Percentiles rank a stretch among this genome's conserved stretches.
Conservation (phyloP, 1,139 yeast genomes). For the Kurtzmaniella quercitrusa region DNA sequence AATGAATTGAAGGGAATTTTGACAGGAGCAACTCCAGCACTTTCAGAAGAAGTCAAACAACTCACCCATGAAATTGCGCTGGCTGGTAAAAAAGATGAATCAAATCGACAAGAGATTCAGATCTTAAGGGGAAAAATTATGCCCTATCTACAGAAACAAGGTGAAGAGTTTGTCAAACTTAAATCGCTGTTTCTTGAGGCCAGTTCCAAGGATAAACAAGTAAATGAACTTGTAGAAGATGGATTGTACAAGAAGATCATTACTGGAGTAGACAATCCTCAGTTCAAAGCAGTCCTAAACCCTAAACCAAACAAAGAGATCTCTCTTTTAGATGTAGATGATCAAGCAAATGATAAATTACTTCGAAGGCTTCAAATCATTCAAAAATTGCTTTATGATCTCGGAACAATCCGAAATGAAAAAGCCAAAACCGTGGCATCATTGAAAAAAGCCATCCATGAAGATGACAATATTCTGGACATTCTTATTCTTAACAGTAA, state of each 20-base stretch:
- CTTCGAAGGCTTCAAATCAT: background rate
- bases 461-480: slow-evolving; percentile 76
- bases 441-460: slow-evolving; percentile 66
- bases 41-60: slow-evolving; percentile 15
- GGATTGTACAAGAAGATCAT: slow-evolving; percentile 26
- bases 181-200: slow-evolving; percentile 70
- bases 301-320: slow-evolving; percentile 9
- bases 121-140: slow-evolving; percentile 38
- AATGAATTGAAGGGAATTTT: slow-evolving; percentile 46
- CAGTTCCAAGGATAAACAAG: slow-evolving; percentile 57
- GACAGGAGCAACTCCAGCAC: slow-evolving; percentile 5
- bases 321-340: slow-evolving; percentile 58
- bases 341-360: slow-evolving; percentile 11
- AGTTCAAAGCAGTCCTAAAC: slow-evolving; percentile 29
- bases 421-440: slow-evolving; percentile 58
- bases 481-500: slow-evolving; percentile 66
- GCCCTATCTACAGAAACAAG: slow-evolving; percentile 24
- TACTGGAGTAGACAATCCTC: slow-evolving; percentile 28
- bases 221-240: slow-evolving; percentile 34
- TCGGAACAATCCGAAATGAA: slow-evolving; percentile 49
- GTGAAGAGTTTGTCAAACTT: slow-evolving; percentile 45
- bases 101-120: slow-evolving; percentile 20
- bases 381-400: slow-evolving; percentile 19
- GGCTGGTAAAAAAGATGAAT: slow-evolving; percentile 18
- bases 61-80: slow-evolving; percentile 27